These are phyloP conservation scores for Paramecium caudatum DNA, from an alignment of 73 alveolate species.

Conservation along the genomic window DNA sequence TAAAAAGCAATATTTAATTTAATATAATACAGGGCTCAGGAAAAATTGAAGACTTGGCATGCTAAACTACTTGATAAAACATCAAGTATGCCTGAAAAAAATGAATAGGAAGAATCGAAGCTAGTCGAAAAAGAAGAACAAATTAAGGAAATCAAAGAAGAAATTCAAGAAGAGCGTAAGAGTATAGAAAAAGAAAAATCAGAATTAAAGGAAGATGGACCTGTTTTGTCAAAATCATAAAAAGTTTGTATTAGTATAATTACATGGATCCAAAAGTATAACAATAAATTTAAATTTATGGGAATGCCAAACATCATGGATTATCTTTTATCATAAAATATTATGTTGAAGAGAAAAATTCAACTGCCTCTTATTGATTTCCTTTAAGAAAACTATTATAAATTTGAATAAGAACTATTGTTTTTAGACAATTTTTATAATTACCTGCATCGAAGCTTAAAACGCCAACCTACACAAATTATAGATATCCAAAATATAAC, in stretches of 20 bases:
- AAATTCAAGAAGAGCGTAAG: background rate
- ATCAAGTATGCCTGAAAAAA: background rate
- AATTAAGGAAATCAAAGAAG: background rate
- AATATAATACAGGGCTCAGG: slow-evolving; percentile 23
- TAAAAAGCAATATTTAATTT: slow-evolving; percentile 27
- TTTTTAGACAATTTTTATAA: background rate
- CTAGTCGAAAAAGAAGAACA: background rate
- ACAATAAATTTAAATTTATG: slow-evolving; percentile 44
- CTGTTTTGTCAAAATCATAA: background rate
- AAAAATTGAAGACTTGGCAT: slow-evolving; percentile 59
- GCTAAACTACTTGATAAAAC: slow-evolving; percentile 48
- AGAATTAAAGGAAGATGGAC: background rate
- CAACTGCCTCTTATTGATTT: background rate
- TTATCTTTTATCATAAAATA: slow-evolving; percentile 41
- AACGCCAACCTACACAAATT: background rate
- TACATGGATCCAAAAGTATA: background rate
- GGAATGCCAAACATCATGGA: slow-evolving; percentile 43
- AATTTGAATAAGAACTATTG: slow-evolving; percentile 42
- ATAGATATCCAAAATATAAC: background rate
- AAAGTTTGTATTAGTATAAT: background rate
- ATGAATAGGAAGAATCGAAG: background rate
- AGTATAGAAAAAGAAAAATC: slow-evolving; percentile 5
- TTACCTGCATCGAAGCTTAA: background rate
- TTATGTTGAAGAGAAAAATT: slow-evolving; percentile 20
- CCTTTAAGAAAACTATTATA: background rate